Evolutionary conservation across 2,329 filamentous ascomycete species (phyloP).

Genomic region (Westerdykella aurantiaca): DNA sequence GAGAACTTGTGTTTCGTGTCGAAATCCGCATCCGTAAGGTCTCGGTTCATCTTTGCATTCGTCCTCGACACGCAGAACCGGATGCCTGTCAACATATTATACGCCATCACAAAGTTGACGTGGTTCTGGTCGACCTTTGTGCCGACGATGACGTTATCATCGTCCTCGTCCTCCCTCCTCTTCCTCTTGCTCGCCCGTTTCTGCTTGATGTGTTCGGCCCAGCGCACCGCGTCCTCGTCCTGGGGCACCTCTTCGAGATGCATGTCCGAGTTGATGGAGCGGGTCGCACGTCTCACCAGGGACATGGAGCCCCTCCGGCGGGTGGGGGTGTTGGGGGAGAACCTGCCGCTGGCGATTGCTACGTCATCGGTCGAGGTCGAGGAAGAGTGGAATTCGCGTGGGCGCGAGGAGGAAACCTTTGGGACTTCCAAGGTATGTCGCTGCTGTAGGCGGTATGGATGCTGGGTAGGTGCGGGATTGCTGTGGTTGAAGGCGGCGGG

Average conservation of each 20-base stretch:
- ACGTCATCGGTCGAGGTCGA: slow-evolving; percentile 50
- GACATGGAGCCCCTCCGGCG: slow-evolving; percentile 76
- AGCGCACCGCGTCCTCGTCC: slow-evolving; percentile 85
- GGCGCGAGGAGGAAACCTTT: slow-evolving; percentile 56
- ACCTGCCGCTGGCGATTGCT: slow-evolving; percentile 68
- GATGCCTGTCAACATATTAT: slow-evolving; percentile 99
- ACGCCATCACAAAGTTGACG: slow-evolving; percentile 94
- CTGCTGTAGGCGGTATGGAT: slow-evolving; percentile 61
- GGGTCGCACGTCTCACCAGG: slow-evolving; percentile 71
- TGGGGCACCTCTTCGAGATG: slow-evolving; percentile 76
- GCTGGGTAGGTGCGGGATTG: slow-evolving; percentile 46
- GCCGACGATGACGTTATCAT: slow-evolving; percentile 81
- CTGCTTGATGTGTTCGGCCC: slow-evolving; percentile 88
- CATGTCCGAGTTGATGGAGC: slow-evolving; percentile 78
- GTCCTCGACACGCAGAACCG: slow-evolving; percentile 93
- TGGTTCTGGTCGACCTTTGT: slow-evolving; percentile 98
- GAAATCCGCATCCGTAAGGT: slow-evolving; percentile 87
- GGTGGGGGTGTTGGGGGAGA: slow-evolving; percentile 64
- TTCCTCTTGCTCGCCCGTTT: slow-evolving; percentile 84
- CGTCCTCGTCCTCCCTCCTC: slow-evolving; percentile 83
- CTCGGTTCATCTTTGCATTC: slow-evolving; percentile 91
- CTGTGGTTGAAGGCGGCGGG: slow-evolving; percentile 54
- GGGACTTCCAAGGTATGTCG: slow-evolving; percentile 87
- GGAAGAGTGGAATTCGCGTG: slow-evolving; percentile 54
- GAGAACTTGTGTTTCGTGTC: slow-evolving; percentile 94